Percentiles rank a stretch among this genome's conserved stretches.
Evolutionary conservation across 1,139 yeast species (phyloP).

Genomic region (Kodamaea sp.): DNA sequence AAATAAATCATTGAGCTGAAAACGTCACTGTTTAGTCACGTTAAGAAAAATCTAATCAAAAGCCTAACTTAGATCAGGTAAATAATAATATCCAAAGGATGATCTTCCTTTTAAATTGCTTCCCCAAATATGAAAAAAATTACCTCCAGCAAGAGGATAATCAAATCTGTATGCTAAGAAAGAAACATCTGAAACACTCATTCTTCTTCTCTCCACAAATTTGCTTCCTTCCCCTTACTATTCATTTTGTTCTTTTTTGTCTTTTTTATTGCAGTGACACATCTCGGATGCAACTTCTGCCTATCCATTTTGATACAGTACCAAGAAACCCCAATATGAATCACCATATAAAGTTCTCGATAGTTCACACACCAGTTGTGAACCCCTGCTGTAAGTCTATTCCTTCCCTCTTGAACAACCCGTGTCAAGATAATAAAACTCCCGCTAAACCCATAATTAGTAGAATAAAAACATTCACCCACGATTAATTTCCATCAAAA

Average conservation of each 20-base stretch:
- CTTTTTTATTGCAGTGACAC: conserved; percentile 2
- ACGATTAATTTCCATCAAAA: conserved; percentile 4
- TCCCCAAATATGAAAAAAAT: conserved; percentile 17
- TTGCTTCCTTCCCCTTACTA: conserved; percentile 1
- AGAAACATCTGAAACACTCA: conserved; percentile 8
- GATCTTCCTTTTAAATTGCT: conserved; percentile 11
- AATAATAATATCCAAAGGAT: conserved; percentile 7
- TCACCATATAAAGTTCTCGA: too few relatives aligned
- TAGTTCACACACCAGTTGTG: too few relatives aligned
- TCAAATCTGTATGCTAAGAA: conserved; percentile 4
- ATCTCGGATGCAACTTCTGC: conserved; percentile 2
- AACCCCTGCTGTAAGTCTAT: background rate
- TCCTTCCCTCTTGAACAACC: background rate
- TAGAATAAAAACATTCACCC: conserved; percentile 16
- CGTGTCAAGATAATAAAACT: conserved; percentile 2
- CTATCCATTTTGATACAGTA: conserved; percentile 1
- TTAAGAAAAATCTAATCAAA: background rate
- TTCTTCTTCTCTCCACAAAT: conserved; percentile 4
- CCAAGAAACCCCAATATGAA: too few relatives aligned
- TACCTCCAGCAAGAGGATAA: conserved; percentile 10
- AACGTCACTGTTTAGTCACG: background rate
- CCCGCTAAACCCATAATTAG: conserved; percentile 21
- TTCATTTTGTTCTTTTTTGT: conserved; percentile 5
- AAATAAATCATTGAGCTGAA: background rate
- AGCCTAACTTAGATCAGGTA: conserved; percentile 8